Evolutionary conservation across 495 filamentous ascomycete genomes (phyloP).

Genomic region (Talaromyces stipitatus): DNA sequence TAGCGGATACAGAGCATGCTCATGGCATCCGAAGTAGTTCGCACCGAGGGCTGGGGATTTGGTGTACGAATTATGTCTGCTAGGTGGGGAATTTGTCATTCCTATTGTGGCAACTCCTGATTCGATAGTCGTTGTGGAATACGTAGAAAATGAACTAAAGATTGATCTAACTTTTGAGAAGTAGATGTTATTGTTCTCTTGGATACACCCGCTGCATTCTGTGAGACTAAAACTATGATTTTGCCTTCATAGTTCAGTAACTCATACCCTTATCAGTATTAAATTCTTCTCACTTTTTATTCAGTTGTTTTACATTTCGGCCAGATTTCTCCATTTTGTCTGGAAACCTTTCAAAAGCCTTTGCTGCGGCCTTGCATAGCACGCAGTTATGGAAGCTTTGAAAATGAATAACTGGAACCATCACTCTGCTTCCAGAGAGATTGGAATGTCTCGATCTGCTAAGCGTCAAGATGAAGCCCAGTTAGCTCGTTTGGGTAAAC

Average conservation of each 20-base stretch:
- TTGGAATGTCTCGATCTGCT: conserved; percentile 10
- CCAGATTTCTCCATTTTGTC: neutral
- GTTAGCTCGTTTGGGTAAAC: conserved; percentile 43
- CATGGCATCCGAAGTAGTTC: neutral
- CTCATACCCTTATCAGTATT: neutral
- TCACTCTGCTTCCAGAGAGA: conserved; percentile 1
- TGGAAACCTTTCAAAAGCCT: neutral
- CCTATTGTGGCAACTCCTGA: neutral
- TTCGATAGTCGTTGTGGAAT: neutral
- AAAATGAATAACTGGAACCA: neutral
- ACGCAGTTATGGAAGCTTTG: neutral
- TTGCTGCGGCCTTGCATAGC: neutral
- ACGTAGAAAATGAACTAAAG: neutral
- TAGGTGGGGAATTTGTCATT: neutral
- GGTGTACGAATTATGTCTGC: neutral
- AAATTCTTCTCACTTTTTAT: neutral
- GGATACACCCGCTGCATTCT: neutral
- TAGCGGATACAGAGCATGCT: neutral
- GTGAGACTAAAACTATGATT: neutral
- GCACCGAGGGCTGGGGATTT: neutral
- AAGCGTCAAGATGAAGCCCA: conserved; percentile 29
- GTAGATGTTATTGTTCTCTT: neutral
- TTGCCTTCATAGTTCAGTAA: neutral
- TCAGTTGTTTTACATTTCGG: neutral
- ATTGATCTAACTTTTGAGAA: neutral